Evolutionary conservation across 805 yeast genomes (phyloP).

Genomic region (Grigorovia yakushimaensis): DNA sequence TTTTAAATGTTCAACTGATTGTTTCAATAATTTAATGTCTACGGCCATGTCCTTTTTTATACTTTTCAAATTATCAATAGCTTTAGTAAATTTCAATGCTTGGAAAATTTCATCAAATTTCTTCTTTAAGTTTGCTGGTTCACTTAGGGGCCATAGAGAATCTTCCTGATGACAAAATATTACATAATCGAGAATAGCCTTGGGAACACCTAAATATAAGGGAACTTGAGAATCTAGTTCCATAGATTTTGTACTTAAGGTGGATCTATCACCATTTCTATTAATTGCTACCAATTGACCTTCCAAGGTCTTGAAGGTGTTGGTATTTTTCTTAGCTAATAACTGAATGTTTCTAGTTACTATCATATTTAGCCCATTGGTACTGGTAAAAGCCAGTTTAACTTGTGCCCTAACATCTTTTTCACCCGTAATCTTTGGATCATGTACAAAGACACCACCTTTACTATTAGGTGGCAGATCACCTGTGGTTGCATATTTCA

Average conservation of each 20-base stretch:
- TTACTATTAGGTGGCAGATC: constrained; percentile 91
- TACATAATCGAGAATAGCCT: constrained; percentile 81
- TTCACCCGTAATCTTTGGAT: constrained; percentile 72
- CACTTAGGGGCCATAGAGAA: constrained; percentile 90
- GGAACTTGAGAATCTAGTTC: constrained; percentile 83
- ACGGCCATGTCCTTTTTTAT: constrained; percentile 68
- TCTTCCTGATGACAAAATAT: constrained; percentile 98
- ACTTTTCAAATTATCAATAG: constrained; percentile 65
- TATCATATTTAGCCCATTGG: constrained; percentile 69
- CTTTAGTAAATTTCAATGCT: constrained; percentile 87
- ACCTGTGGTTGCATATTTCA: constrained; percentile 91
- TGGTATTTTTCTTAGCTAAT: constrained; percentile 46
- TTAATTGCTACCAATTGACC: constrained; percentile 66
- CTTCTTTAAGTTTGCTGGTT: constrained; percentile 80
- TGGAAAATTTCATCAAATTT: constrained; percentile 95
- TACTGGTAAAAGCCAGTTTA: constrained; percentile 71
- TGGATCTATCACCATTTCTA: constrained; percentile 55
- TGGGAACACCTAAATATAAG: constrained; percentile 73
- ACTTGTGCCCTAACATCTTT: constrained; percentile 82
- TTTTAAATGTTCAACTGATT: constrained; percentile 67
- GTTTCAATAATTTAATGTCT: constrained; percentile 68
- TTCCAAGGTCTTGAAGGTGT: constrained; percentile 84
- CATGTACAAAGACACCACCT: constrained; percentile 94
- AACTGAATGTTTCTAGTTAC: constrained; percentile 80
- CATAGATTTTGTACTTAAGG: constrained; percentile 70